These are phyloP conservation scores for Kazachstania kunashirensis DNA, from an alignment of 805 yeast genomes.

Conservation along the genomic window DNA sequence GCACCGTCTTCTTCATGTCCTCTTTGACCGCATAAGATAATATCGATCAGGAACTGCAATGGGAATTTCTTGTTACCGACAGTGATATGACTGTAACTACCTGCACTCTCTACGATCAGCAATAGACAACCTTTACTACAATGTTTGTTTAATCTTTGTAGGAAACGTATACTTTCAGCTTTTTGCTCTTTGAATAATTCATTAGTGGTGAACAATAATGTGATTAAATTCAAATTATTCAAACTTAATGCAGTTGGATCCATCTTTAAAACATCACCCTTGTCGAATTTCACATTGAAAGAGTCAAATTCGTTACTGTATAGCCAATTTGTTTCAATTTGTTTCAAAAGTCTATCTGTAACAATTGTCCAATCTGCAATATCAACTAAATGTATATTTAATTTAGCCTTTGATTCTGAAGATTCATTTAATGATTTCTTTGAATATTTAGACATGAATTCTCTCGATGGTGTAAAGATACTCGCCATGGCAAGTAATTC, in stretches of 20 bases:
- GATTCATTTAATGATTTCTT: conserved; percentile 2
- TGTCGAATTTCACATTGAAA: conserved; percentile 28
- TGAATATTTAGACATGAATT: conserved; percentile 15
- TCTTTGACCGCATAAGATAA: conserved; percentile 48
- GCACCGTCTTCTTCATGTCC: conserved; percentile 37
- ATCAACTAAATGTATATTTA: conserved; percentile 53
- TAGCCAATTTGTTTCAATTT: conserved; percentile 47
- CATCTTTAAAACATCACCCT: conserved; percentile 32
- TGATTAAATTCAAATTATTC: conserved; percentile 40
- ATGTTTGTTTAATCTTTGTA: conserved; percentile 40
- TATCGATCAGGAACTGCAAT: conserved; percentile 70
- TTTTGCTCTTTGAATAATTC: conserved; percentile 69
- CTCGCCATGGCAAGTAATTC: conserved; percentile 60
- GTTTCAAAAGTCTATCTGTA: conserved; percentile 35
- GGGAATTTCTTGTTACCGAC: conserved; percentile 75
- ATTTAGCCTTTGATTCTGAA: conserved; percentile 11
- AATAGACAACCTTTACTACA: conserved; percentile 52
- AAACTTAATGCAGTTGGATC: conserved; percentile 21
- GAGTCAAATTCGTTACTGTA: conserved; percentile 29
- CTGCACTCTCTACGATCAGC: conserved; percentile 78
- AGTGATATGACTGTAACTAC: conserved; percentile 73
- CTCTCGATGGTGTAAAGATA: conserved; percentile 36
- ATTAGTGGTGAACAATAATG: conserved; percentile 77
- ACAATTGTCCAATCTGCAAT: conserved; percentile 69
- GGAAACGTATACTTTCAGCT: conserved; percentile 47